These are phyloP conservation scores for Thuja plicata DNA, from an alignment of 83 land plant species.

Conservation along the genomic window DNA sequence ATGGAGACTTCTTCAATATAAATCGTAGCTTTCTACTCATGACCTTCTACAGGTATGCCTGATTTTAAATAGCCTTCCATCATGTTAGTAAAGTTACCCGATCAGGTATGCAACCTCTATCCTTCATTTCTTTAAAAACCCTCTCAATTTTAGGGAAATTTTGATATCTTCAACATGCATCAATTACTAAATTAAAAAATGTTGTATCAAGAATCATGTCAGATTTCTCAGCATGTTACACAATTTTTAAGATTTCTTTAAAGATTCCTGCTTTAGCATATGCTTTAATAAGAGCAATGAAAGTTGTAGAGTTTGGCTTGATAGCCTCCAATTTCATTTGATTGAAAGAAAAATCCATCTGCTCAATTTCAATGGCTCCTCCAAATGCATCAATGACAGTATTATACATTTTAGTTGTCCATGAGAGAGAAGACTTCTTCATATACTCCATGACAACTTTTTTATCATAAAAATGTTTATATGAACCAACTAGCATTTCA, in stretches of 20 bases:
- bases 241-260: slow-evolving; percentile 60
- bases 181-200: slow-evolving; percentile 77
- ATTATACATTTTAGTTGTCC: slow-evolving; percentile 85
- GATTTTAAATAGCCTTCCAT: slow-evolving; percentile 51
- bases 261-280: slow-evolving; percentile 73
- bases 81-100: slow-evolving; percentile 35
- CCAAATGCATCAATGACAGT: slow-evolving; percentile 85
- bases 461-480: slow-evolving; percentile 73
- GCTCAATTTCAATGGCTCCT: slow-evolving; percentile 65
- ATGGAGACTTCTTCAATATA: too few species aligned
- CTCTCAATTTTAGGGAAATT: slow-evolving; percentile 82
- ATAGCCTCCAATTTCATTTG: slow-evolving; percentile 77
- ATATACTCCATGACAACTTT: slow-evolving; percentile 89
- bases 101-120: slow-evolving; percentile 34
- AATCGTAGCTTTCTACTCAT: too few species aligned
- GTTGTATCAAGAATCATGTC: slow-evolving; percentile 67
- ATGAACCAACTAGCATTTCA: slow-evolving; percentile 76
- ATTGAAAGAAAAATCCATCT: slow-evolving; percentile 70
- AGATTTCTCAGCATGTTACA: slow-evolving; percentile 57
- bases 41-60: slow-evolving; percentile 70
- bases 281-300: slow-evolving; percentile 82
- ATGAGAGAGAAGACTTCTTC: slow-evolving; percentile 65
- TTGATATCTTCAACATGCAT: slow-evolving; percentile 66
- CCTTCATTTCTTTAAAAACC: slow-evolving; percentile 70
- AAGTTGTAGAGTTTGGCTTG: slow-evolving; percentile 74